Conservation (phyloP, 129 eudicot genomes). For the Scalesia atractyloides region DNA sequence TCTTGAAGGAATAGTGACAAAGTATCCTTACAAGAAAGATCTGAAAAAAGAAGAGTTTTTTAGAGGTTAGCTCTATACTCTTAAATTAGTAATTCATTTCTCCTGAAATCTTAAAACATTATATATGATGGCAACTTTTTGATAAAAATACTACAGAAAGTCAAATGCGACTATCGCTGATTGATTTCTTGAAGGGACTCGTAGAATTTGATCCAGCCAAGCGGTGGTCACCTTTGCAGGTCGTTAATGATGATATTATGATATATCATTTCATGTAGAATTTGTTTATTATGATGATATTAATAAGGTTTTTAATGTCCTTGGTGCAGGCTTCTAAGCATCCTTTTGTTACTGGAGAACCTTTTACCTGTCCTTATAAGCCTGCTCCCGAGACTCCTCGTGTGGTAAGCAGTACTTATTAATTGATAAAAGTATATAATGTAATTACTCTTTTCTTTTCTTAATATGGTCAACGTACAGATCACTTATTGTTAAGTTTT, state of each 20-base stretch:
- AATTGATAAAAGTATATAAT: neutral
- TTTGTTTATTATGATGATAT: conserved; percentile 10
- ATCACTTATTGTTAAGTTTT: conserved; percentile 1
- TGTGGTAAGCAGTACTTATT: conserved; percentile 53
- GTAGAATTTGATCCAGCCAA: conserved; percentile 97
- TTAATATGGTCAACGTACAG: neutral
- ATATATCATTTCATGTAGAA: neutral
- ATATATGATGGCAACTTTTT: conserved; percentile 17
- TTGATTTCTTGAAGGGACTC: conserved; percentile 96
- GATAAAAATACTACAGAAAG: conserved; percentile 53
- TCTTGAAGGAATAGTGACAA: conserved; percentile 79
- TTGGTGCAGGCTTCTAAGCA: conserved; percentile 89
- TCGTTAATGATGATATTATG: conserved; percentile 23
- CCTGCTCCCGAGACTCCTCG: conserved; percentile 98
- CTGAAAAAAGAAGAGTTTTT: conserved; percentile 67
- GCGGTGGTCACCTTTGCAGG: conserved; percentile 99
- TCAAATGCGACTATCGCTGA: conserved; percentile 75
- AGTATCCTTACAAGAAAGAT: conserved; percentile 85
- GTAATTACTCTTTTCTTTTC: neutral
- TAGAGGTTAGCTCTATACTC: conserved; percentile 54
- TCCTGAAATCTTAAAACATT: neutral
- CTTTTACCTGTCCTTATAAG: conserved; percentile 81
- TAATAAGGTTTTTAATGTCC: conserved; percentile 2
- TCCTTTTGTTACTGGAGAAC: conserved; percentile 98
- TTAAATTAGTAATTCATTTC: conserved; percentile 3